These are phyloP conservation scores for Solidago caesia DNA, from an alignment of 129 eudicot species.

Conservation along the genomic window DNA sequence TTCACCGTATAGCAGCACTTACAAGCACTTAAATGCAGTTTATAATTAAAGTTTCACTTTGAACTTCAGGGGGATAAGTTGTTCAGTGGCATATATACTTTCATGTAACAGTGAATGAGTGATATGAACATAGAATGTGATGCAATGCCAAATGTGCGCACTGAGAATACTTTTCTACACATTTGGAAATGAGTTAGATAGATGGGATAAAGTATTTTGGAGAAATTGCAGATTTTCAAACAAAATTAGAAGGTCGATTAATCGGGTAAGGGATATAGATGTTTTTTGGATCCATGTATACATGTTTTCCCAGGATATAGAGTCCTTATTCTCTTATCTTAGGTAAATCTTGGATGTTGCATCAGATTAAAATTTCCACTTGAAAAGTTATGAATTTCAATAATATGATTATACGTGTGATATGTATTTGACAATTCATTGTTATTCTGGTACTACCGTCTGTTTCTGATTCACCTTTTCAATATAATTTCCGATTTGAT, in stretches of 20 bases:
- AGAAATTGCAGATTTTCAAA: not conserved
- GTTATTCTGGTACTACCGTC: conserved; percentile 10
- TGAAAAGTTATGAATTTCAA: conserved; percentile 9
- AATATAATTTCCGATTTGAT: conserved; percentile 22
- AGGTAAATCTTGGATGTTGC: not conserved
- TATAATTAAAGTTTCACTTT: no score
- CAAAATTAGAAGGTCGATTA: not conserved
- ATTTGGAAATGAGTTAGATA: conserved; percentile 4
- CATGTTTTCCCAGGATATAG: not conserved
- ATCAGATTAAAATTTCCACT: not conserved
- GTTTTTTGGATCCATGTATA: not conserved
- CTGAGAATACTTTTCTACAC: not conserved
- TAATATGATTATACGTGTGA: conserved; percentile 2
- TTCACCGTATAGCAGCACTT: not conserved
- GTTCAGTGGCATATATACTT: no score
- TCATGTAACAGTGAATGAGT: no score
- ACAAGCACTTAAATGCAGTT: no score
- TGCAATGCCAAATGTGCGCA: not conserved
- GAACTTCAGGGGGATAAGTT: no score
- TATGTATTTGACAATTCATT: conserved; percentile 1
- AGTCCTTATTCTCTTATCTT: not conserved
- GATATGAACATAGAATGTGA: not conserved
- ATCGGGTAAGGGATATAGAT: not conserved
- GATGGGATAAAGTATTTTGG: conserved; percentile 2
- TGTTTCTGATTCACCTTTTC: conserved; percentile 8